Evolutionary conservation across 2,329 filamentous ascomycete genomes (phyloP).

Genomic region (Talaromyces atroroseus): DNA sequence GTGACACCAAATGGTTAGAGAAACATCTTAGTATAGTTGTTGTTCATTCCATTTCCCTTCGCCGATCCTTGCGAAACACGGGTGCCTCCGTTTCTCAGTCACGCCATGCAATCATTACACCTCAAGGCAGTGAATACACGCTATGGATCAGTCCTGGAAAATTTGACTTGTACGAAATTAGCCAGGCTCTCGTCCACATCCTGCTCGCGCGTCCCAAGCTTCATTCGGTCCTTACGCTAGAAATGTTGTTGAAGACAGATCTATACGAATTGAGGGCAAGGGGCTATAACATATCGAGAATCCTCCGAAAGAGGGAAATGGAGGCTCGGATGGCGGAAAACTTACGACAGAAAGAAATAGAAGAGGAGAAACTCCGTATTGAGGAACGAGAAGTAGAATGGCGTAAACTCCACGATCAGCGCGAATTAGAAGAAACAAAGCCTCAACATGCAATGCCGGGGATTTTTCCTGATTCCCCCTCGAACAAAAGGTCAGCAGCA

Average conservation of each 20-base stretch:
- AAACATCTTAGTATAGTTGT: slow-evolving; percentile 73
- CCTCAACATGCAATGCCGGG: slow-evolving; percentile 61
- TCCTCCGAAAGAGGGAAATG: slow-evolving; percentile 78
- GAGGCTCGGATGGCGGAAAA: slow-evolving; percentile 84
- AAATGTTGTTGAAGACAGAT: slow-evolving; percentile 82
- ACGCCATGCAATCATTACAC: slow-evolving; percentile 64
- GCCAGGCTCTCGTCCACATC: slow-evolving; percentile 75
- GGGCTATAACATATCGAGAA: slow-evolving; percentile 95
- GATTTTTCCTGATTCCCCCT: slow-evolving; percentile 63
- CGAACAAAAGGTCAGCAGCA: slow-evolving; percentile 31
- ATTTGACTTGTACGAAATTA: slow-evolving; percentile 87
- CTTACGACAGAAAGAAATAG: slow-evolving; percentile 65
- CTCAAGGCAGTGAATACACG: slow-evolving; percentile 53
- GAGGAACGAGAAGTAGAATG: slow-evolving; percentile 53
- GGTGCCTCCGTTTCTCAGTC: slow-evolving; percentile 62
- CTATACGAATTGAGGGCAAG: slow-evolving; percentile 75
- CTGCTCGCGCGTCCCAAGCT: slow-evolving; percentile 78
- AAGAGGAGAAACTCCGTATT: slow-evolving; percentile 65
- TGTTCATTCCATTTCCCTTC: slow-evolving; percentile 72
- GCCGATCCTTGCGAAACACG: slow-evolving; percentile 67
- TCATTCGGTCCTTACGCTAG: slow-evolving; percentile 82
- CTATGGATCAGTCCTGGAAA: slow-evolving; percentile 70
- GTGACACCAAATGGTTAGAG: slow-evolving; percentile 86
- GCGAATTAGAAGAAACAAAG: slow-evolving; percentile 20
- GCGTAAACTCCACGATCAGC: slow-evolving; percentile 38